A percentile compares a stretch with the other conserved stretches of the same genome.
phyloP scores from a whole-genome alignment of 306 rosid genomes.

The Dalbergia cultrata region DNA sequence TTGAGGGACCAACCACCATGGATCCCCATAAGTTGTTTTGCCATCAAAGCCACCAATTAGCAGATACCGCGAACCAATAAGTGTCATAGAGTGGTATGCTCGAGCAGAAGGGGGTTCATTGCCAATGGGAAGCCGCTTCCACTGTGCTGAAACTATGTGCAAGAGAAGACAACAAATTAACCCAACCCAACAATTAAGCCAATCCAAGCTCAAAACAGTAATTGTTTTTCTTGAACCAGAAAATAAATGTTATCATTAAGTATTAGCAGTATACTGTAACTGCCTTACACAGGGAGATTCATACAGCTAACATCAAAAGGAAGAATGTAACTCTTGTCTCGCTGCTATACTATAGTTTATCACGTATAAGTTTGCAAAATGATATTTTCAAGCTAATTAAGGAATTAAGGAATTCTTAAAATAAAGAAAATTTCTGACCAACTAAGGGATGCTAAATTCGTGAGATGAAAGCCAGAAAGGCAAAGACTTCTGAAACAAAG shows the following conservation, averaged over 20 bases:
- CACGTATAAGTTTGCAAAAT: neutral
- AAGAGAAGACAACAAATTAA: constrained; percentile 39
- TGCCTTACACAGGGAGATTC: constrained; percentile 21
- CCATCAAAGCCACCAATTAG: constrained; percentile 98
- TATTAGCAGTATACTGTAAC: constrained; percentile 25
- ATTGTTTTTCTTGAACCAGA: constrained; percentile 27
- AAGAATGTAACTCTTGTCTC: neutral
- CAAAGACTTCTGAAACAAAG: too few species aligned
- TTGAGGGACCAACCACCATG: constrained; percentile 98
- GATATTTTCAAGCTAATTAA: neutral
- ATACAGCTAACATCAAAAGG: neutral
- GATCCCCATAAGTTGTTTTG: constrained; percentile 86
- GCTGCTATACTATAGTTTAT: too few species aligned
- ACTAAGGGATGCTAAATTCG: neutral
- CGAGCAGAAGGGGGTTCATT: constrained; percentile 96
- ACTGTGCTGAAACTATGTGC: constrained; percentile 83
- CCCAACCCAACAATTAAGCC: neutral
- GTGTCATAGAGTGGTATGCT: constrained; percentile 91
- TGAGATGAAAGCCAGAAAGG: constrained; percentile 16
- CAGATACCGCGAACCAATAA: constrained; percentile 78
- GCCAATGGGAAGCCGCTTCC: constrained; percentile 89
- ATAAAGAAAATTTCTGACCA: neutral
- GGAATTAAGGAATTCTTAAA: neutral
- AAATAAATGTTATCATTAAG: constrained; percentile 14
- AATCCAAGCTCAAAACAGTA: constrained; percentile 21